Conservation (phyloP, 2,329 filamentous ascomycete species). For the Colletotrichum sp. region DNA sequence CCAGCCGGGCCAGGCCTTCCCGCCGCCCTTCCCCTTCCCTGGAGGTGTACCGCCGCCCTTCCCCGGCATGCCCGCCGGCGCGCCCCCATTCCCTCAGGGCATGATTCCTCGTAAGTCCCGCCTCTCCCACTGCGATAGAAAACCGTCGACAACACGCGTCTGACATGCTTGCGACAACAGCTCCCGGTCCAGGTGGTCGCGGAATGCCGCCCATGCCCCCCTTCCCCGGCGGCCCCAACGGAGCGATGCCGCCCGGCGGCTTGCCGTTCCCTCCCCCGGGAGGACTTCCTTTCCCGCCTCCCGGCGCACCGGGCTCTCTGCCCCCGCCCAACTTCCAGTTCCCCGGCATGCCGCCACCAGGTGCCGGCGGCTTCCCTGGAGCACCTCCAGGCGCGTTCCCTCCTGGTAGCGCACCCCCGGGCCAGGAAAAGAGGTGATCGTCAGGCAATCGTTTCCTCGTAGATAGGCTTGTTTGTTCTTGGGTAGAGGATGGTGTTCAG, state of each 20-base stretch:
- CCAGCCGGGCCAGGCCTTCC: slow-evolving; percentile 60
- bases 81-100: slow-evolving; percentile 45
- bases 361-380: slow-evolving; percentile 39
- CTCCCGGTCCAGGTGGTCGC: slow-evolving; percentile 54
- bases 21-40: slow-evolving; percentile 67
- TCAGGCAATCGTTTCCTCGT: background rate
- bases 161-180: slow-evolving; percentile 33
- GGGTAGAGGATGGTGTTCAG: slow-evolving; percentile 28
- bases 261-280: slow-evolving; percentile 49
- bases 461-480: background rate
- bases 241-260: slow-evolving; percentile 42
- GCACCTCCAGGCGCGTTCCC: slow-evolving; percentile 40
- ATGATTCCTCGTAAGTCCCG: slow-evolving; percentile 56
- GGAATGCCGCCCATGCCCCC: slow-evolving; percentile 52
- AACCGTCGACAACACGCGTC: background rate
- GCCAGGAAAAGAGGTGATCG: slow-evolving; percentile 42
- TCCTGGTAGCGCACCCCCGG: slow-evolving; percentile 35
- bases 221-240: slow-evolving; percentile 45
- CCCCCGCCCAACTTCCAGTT: slow-evolving; percentile 56
- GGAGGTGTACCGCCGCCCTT: slow-evolving; percentile 66
- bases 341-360: slow-evolving; percentile 47
- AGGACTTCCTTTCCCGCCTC: slow-evolving; percentile 30
- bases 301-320: slow-evolving; percentile 30
- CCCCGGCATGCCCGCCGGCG: slow-evolving; percentile 50
- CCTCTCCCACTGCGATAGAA: background rate